A percentile compares a stretch with the other conserved stretches of the same genome.
phyloP scores from a whole-genome alignment of 73 alveolate genomes.

The Symbiodinium natans region DNA sequence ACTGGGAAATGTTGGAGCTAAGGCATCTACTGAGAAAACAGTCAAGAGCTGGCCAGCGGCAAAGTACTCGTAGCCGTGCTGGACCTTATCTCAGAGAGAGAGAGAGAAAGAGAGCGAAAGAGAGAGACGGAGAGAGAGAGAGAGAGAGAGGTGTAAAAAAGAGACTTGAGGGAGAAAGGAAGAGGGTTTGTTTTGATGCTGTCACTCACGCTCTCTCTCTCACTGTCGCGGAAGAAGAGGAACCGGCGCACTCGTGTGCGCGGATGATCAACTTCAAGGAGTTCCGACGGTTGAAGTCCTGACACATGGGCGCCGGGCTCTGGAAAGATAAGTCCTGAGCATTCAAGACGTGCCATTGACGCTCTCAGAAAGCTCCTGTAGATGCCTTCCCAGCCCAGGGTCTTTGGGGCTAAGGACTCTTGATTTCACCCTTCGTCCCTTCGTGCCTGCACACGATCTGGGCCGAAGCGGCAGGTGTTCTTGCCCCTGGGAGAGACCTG shows the following conservation, averaged over 20 bases:
- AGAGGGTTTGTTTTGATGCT: too few species aligned
- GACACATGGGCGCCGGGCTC: too few species aligned
- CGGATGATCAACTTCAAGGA: constrained; percentile 94
- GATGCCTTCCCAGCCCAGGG: too few species aligned
- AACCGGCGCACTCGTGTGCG: constrained; percentile 90
- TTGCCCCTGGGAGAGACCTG: constrained; percentile 94
- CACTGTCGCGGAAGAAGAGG: too few species aligned
- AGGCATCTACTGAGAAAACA: constrained; percentile 40
- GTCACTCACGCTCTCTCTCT: too few species aligned
- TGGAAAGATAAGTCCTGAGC: too few species aligned
- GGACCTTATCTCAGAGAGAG: constrained; percentile 34
- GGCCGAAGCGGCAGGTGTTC: constrained; percentile 91
- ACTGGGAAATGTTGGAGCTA: too few species aligned
- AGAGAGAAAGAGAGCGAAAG: too few species aligned
- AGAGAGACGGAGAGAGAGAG: background rate
- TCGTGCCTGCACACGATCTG: constrained; percentile 47
- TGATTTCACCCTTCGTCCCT: background rate
- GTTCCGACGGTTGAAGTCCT: constrained; percentile 95
- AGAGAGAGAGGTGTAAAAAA: background rate
- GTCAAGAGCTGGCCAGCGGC: constrained; percentile 94
- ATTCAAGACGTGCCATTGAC: too few species aligned
- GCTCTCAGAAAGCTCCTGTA: too few species aligned
- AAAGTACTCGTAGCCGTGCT: constrained; percentile 94
- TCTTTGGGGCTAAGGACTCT: too few species aligned
- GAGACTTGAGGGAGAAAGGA: too few species aligned